Evolutionary conservation across 73 alveolate genomes (phyloP), one percentile per base, ranked within the genome.

Genomic region (Paramecium octaurelia): DNA sequence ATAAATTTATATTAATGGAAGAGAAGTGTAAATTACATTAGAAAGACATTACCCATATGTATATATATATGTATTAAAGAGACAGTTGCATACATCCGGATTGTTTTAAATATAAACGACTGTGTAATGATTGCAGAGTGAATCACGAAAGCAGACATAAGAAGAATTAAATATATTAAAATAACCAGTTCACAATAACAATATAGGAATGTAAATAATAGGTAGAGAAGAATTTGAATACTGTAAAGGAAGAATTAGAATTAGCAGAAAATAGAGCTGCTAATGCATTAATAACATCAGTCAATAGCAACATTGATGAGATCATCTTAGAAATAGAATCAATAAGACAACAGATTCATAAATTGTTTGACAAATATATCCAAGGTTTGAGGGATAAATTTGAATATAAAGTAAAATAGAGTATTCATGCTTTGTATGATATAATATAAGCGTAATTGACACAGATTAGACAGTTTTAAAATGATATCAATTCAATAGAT

Each of bases 221-320:
- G 12, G 27, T 64, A 6, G 24, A 64, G 54, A 64, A 24, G 48
- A 54, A 54, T 54, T 54, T 54, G 69, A 54, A 54, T 54, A 54
- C 69, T n/a, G 69, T 54, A 0, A 54, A 54, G 9, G 69, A 54
- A 6, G 84, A 64, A 8, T 24, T 64, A 2, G 84, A 64, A 64
- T 64, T 20, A 64, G 84, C 84, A 31, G 84, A 64, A 12, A 64
- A 64, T 64, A 23, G 46, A 3, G 46, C 48, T 27, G 84, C 84
- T 6, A 64, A 64, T 64, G 46, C 84, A 31, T 34, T 23, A n/a
- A 64, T 20, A 64, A 64, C 84, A 31, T 10, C 84, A 64, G 46
- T 64, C 3, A 68, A 68, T 73, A 73, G 87, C 48, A 80, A 80
- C 24, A 80, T 80, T 27, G 91, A 80, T 80, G 91, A 48, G n/a